phyloP scores from a whole-genome alignment of 192 early-diverging fungal genomes.

The Coemansia aciculifera region DNA sequence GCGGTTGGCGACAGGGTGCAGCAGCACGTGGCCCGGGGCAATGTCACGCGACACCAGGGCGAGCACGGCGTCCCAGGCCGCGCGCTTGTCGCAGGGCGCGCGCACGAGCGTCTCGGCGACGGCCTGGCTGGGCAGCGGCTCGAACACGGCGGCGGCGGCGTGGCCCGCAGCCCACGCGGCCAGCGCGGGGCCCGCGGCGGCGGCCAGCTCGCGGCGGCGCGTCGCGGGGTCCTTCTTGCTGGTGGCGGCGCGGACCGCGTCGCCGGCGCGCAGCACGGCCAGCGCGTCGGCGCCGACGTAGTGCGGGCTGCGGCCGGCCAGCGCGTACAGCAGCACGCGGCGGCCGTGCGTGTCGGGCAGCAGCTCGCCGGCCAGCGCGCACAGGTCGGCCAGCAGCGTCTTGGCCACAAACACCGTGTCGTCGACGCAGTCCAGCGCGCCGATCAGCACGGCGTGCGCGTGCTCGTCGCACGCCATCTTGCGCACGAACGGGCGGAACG shows the following conservation, averaged over 20 bases:
- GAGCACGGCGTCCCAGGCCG: constrained; percentile 33
- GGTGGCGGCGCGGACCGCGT: constrained; percentile 68
- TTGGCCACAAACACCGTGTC: constrained; percentile 88
- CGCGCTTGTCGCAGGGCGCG: constrained; percentile 48
- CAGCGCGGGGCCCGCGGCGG: constrained; percentile 61
- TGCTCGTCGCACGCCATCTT: constrained; percentile 89
- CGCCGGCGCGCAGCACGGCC: constrained; percentile 66
- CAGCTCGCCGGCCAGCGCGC: constrained; percentile 55
- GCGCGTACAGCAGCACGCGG: constrained; percentile 78
- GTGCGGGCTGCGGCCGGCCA: constrained; percentile 72
- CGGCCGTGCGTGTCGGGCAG: constrained; percentile 74
- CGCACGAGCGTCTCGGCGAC: constrained; percentile 71
- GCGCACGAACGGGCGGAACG: constrained; percentile 75
- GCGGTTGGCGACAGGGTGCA: constrained; percentile 41
- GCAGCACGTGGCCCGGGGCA: constrained; percentile 30
- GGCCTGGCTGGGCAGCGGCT: constrained; percentile 68
- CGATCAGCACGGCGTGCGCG: constrained; percentile 81
- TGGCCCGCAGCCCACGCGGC: constrained; percentile 59
- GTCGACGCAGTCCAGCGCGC: constrained; percentile 84
- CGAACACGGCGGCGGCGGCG: constrained; percentile 61
- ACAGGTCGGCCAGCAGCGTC: constrained; percentile 64
- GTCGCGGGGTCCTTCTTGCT: constrained; percentile 84
- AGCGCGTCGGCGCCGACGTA: constrained; percentile 73
- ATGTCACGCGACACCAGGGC: constrained; percentile 19
- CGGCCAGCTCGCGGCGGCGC: constrained; percentile 69